Evolutionary conservation across 1,284 basidiomycete genomes (phyloP), one percentile per base, ranked within the genome.

Genomic region (Trichosporon asahii): DNA sequence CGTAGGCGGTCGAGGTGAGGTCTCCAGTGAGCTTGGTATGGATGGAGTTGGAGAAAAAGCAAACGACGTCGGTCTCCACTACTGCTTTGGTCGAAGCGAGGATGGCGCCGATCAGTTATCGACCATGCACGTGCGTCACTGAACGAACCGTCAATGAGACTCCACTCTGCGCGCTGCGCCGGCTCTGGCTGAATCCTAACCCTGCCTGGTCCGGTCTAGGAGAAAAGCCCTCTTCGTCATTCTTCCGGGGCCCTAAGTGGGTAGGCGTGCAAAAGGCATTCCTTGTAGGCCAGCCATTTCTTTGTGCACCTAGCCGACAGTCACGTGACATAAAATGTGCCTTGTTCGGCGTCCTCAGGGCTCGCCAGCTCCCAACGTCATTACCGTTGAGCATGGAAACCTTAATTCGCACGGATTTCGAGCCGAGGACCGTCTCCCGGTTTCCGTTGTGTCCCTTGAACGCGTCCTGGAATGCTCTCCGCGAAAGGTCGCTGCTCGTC

Each of bases 101-200:
- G 29, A 61, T 61, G 57, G 57, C 57, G 57, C 57, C 57, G 57
- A 61, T 61, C 57, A 61, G 57, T 31, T 61, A 61, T 31, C 57
- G 29, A 29, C 53, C 49, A 66, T 66, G 65, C 65, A 66, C 65
- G 65, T 66, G 65, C 65, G 65, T 66, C 65, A 66, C 57, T 61
- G 57, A 31, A 31, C 57, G 29, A 61, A 61, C 57, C 57, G 57
- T 61, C 57, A 31, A 23, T 31, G 27, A 29, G 57, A 31, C 57
- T 61, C 57, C 57, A 60, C 49, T 14, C 21, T 53, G 21, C 49
- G 9, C 31, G 31, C 40, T 44, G 12, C 9, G 11, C 44, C 44
- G 49, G 49, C 49, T 44, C 18, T n/a, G 40, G 18, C 40, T 44
- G 18, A 44, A 44, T n/a, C 18, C 12, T 40, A 9, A 18, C 37